Conservation (phyloP, 371 early-diverging fungal genomes). For the Mortierella sp. region DNA sequence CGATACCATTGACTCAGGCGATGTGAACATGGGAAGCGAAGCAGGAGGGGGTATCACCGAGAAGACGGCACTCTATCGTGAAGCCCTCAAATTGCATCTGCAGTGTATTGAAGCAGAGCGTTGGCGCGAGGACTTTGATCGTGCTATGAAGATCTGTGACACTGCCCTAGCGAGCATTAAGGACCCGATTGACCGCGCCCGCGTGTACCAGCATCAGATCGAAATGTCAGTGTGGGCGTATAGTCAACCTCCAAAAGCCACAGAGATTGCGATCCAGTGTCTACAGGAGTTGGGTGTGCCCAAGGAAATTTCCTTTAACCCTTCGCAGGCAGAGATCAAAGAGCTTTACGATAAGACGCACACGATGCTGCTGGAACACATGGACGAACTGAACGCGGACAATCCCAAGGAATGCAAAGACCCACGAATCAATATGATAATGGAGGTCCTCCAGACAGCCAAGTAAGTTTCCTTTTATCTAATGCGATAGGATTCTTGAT, state of each 20-base stretch:
- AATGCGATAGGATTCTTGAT: background rate
- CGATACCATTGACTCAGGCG: background rate
- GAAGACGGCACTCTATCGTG: conserved; percentile 22
- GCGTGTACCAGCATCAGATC: conserved; percentile 46
- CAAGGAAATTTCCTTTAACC: conserved; percentile 15
- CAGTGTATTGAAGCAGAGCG: conserved; percentile 52
- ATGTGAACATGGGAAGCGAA: background rate
- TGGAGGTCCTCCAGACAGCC: conserved; percentile 32
- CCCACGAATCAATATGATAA: conserved; percentile 39
- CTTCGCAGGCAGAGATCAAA: conserved; percentile 25
- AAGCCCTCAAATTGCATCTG: conserved; percentile 40
- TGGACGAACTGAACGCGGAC: conserved; percentile 18
- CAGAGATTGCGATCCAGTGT: conserved; percentile 26
- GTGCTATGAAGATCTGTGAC: conserved; percentile 44
- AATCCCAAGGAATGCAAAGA: conserved; percentile 25
- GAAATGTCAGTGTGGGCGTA: conserved; percentile 53
- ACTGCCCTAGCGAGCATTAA: conserved; percentile 24
- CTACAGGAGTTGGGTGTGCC: conserved; percentile 34
- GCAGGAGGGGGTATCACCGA: background rate
- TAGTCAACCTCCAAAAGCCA: conserved; percentile 18
- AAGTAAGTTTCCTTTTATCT: conserved; percentile 12
- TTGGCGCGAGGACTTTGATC: conserved; percentile 43
- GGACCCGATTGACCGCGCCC: conserved; percentile 44
- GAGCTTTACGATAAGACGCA: conserved; percentile 26
- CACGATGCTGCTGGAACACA: conserved; percentile 20